Percentiles rank a stretch among this genome's conserved stretches.
Conservation (phyloP, 2,329 filamentous ascomycete species). For the Xylaria multiplex region DNA sequence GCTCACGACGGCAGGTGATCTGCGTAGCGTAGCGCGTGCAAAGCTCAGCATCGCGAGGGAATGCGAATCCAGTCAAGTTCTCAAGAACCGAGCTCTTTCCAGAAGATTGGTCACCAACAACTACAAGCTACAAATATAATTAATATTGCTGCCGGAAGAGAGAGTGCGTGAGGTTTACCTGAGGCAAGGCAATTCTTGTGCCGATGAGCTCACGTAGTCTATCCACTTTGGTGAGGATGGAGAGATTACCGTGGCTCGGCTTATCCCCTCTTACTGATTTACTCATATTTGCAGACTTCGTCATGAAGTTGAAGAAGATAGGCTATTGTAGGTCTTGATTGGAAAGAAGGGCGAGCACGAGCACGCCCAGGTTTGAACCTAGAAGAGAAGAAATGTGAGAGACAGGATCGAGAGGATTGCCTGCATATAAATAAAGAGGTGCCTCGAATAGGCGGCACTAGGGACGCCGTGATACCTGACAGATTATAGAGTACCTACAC, state of each 20-base stretch:
- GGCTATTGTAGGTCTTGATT: background rate
- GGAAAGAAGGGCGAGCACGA: background rate
- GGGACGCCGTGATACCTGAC: background rate
- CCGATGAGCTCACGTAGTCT: constrained; percentile 56
- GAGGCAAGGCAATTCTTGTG: constrained; percentile 48
- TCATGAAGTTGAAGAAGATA: background rate
- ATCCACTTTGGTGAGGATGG: constrained; percentile 51
- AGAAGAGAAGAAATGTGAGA: background rate
- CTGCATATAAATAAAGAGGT: background rate
- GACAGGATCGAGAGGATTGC: background rate
- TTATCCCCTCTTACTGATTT: background rate
- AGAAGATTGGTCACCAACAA: constrained; percentile 85
- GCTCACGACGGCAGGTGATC: constrained; percentile 56
- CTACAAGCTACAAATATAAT: constrained; percentile 70
- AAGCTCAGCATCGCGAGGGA: constrained; percentile 56
- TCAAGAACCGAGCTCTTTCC: constrained; percentile 88
- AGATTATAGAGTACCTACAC: background rate
- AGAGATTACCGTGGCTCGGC: constrained; percentile 46
- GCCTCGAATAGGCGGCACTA: background rate
- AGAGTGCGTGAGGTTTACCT: constrained; percentile 38
- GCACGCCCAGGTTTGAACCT: background rate
- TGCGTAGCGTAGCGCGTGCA: constrained; percentile 63
- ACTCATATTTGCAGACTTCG: constrained; percentile 8
- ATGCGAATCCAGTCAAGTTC: constrained; percentile 63
- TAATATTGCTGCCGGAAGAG: constrained; percentile 15